A percentile compares a stretch with the other conserved stretches of the same genome.
These are phyloP conservation scores for Rhizomucor pusillus DNA, from an alignment of 371 early-diverging fungal genomes.

Conservation along the genomic window DNA sequence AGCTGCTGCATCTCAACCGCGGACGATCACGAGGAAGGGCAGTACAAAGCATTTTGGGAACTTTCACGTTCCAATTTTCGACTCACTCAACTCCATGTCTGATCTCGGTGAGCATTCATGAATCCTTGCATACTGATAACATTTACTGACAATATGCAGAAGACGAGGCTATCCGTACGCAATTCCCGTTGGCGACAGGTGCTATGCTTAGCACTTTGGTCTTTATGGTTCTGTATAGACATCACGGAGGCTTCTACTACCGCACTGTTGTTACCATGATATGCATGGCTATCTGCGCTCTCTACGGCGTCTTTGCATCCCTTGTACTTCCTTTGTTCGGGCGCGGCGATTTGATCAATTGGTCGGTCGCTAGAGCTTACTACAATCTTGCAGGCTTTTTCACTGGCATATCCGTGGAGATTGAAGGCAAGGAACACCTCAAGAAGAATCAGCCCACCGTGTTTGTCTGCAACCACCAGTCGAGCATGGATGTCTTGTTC, in stretches of 20 bases:
- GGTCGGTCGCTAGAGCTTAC: constrained; percentile 58
- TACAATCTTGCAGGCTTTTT: constrained; percentile 43
- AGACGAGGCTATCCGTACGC: background rate
- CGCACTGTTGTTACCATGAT: constrained; percentile 22
- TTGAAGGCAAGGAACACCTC: constrained; percentile 65
- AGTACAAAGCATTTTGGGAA: no score
- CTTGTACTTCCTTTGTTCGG: constrained; percentile 46
- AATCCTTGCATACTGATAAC: no score
- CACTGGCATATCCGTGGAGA: constrained; percentile 55
- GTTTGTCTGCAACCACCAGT: constrained; percentile 86
- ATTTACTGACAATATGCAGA: background rate
- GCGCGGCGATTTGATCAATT: constrained; percentile 56
- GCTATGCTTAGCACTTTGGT: constrained; percentile 5
- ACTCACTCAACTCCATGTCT: no score
- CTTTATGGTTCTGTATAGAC: constrained; percentile 22
- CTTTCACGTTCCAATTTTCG: no score
- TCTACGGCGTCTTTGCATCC: constrained; percentile 46
- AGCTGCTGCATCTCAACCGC: no score
- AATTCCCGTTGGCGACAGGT: background rate
- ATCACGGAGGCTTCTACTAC: constrained; percentile 35
- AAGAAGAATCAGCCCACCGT: constrained; percentile 58
- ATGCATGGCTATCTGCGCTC: constrained; percentile 24
- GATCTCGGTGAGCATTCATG: no score
- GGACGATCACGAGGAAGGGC: no score
- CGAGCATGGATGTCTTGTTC: constrained; percentile 75